Evolutionary conservation across 1,139 yeast genomes (phyloP).

Genomic region (Sugiyamaella pinicola): DNA sequence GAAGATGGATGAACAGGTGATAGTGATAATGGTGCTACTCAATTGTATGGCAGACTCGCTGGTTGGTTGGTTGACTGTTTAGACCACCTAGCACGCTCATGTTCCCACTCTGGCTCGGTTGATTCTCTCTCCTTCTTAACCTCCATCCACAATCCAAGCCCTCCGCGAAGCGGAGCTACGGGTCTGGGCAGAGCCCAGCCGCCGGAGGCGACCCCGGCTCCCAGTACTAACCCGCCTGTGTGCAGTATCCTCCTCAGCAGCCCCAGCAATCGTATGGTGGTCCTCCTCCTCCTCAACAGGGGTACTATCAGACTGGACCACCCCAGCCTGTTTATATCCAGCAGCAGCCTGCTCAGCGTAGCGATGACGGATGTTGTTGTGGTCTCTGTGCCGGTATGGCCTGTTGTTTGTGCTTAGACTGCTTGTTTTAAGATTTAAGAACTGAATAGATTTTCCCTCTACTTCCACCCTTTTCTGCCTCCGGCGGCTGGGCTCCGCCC

Average conservation of each 20-base stretch:
- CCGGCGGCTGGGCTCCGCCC: too few species aligned
- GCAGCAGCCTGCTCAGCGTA: slow-evolving; percentile 33
- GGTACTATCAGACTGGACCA: slow-evolving; percentile 32
- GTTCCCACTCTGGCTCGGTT: too few species aligned
- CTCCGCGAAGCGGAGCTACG: too few species aligned
- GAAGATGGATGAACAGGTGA: too few species aligned
- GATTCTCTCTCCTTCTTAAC: too few species aligned
- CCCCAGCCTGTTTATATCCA: slow-evolving; percentile 38
- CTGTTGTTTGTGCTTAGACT: slow-evolving; percentile 37
- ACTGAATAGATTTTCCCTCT: neutral
- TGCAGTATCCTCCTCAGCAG: slow-evolving; percentile 35
- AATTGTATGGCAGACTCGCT: too few species aligned
- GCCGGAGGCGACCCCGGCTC: too few species aligned
- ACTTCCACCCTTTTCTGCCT: neutral
- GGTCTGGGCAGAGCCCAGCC: too few species aligned
- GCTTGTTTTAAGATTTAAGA: slow-evolving; percentile 7
- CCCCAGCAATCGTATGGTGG: slow-evolving; percentile 36
- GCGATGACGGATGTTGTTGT: slow-evolving; percentile 39
- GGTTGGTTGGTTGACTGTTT: too few species aligned
- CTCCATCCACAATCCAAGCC: too few species aligned
- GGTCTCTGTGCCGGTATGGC: slow-evolving; percentile 41
- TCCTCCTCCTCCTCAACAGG: slow-evolving; percentile 28
- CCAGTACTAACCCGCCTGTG: slow-evolving; percentile 15
- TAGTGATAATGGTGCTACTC: too few species aligned
- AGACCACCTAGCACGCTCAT: too few species aligned